Conservation (phyloP, 371 early-diverging fungal genomes). For the Aphelidium insulamus region DNA sequence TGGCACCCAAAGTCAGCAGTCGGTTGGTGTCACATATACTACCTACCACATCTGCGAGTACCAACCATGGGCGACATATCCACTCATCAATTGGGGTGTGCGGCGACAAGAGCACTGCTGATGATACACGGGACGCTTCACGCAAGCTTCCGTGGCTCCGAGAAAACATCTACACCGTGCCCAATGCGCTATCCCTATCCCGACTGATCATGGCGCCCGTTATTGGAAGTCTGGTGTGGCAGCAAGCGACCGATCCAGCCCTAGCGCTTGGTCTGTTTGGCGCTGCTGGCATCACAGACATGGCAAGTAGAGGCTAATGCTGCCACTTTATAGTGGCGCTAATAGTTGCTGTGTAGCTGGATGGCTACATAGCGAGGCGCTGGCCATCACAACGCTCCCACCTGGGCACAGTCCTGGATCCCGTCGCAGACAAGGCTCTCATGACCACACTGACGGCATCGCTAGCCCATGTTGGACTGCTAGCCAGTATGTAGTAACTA, state of each 20-base stretch:
- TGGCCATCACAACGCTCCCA: constrained; percentile 57
- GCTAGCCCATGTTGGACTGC: constrained; percentile 37
- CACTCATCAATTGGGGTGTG: no score
- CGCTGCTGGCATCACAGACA: constrained; percentile 62
- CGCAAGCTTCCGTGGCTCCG: no score
- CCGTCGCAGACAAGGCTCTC: constrained; percentile 84
- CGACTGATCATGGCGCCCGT: constrained; percentile 54
- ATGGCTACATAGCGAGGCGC: constrained; percentile 87
- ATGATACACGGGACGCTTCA: no score
- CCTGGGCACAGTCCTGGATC: constrained; percentile 83
- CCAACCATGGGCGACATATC: no score
- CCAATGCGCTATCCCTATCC: constrained; percentile 60
- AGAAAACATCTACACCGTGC: constrained; percentile 72
- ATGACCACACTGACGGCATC: constrained; percentile 78
- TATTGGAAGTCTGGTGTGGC: constrained; percentile 64
- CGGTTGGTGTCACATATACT: no score
- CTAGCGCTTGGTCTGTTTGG: constrained; percentile 36
- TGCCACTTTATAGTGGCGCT: not conserved
- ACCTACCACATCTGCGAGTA: no score
- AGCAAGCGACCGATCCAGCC: constrained; percentile 40
- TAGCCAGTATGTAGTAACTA: constrained; percentile 38
- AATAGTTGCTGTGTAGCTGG: constrained; percentile 21
- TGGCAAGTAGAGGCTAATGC: constrained; percentile 17
- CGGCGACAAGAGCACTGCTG: no score
- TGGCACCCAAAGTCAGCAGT: no score